Percentiles rank a stretch among this genome's conserved stretches.
Conservation (phyloP, 2,329 filamentous ascomycete genomes). For the Cladosporium phlei region DNA sequence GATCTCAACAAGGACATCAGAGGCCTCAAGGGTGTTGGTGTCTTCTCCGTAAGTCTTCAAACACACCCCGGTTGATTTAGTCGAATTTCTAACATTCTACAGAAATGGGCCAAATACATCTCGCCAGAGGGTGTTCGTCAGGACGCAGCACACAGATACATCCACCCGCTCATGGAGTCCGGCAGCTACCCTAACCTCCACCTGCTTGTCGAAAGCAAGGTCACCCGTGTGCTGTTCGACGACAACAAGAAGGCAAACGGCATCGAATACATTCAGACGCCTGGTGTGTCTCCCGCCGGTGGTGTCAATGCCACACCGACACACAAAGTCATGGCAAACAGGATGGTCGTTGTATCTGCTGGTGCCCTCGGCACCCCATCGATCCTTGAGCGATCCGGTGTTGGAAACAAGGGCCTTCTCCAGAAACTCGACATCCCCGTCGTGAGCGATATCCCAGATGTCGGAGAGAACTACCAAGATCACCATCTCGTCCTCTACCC, state of each 20-base stretch:
- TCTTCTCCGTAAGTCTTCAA: background rate
- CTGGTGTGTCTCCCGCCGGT: slow-evolving; percentile 14
- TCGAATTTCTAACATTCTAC: slow-evolving; percentile 9
- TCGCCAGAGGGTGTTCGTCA: slow-evolving; percentile 49
- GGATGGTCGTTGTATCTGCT: slow-evolving; percentile 43
- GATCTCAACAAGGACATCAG: slow-evolving; percentile 28
- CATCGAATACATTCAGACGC: slow-evolving; percentile 45
- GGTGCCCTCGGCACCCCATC: slow-evolving; percentile 51
- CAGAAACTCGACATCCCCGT: slow-evolving; percentile 42
- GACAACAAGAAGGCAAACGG: slow-evolving; percentile 9
- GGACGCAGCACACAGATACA: slow-evolving; percentile 52
- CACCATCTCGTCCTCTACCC: slow-evolving; percentile 51
- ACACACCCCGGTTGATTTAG: background rate
- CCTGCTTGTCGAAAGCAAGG: slow-evolving; percentile 52
- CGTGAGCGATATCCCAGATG: slow-evolving; percentile 45
- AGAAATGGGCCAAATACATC: slow-evolving; percentile 44
- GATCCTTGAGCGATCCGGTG: slow-evolving; percentile 59
- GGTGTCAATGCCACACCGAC: slow-evolving; percentile 6
- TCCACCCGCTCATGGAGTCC: slow-evolving; percentile 48
- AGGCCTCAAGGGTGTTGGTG: slow-evolving; percentile 1
- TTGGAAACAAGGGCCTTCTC: slow-evolving; percentile 51
- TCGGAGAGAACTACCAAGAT: slow-evolving; percentile 53
- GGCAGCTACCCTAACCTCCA: slow-evolving; percentile 54
- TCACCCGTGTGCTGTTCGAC: slow-evolving; percentile 42
- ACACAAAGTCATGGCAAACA: slow-evolving; percentile 40